phyloP scores from a whole-genome alignment of 2,329 filamentous ascomycete species.

The Trichoderma pleuroti region DNA sequence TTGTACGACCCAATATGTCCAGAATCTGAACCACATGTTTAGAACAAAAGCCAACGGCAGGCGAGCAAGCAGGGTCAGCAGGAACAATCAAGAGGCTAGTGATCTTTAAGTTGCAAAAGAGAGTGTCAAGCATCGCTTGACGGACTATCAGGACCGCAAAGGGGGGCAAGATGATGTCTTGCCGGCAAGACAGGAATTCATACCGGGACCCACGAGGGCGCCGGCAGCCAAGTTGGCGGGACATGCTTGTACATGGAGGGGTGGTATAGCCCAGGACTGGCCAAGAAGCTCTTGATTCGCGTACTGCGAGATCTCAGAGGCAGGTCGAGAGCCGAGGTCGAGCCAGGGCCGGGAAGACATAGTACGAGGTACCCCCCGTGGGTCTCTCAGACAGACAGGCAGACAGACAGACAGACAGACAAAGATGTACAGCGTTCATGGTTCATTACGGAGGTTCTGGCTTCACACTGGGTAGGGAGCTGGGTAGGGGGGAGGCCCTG shows the following conservation, averaged over 20 bases:
- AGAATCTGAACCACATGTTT: slow-evolving; percentile 37
- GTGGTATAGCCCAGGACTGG: not conserved
- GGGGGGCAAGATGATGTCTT: slow-evolving; percentile 24
- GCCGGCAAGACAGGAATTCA: slow-evolving; percentile 20
- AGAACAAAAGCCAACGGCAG: slow-evolving; percentile 34
- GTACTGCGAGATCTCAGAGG: slow-evolving; percentile 1
- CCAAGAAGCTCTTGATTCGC: not conserved
- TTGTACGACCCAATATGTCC: slow-evolving; percentile 37
- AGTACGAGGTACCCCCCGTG: not conserved
- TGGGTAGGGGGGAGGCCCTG: not conserved
- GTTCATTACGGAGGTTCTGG: not conserved
- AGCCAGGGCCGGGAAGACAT: slow-evolving; percentile 6
- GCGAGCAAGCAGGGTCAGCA: slow-evolving; percentile 25
- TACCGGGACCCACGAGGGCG: slow-evolving; percentile 27
- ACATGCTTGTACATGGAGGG: slow-evolving; percentile 20
- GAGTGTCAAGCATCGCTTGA: slow-evolving; percentile 17
- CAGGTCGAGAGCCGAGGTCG: not conserved
- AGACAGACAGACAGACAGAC: too few species aligned
- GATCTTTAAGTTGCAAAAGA: slow-evolving; percentile 14
- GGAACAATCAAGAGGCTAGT: slow-evolving; percentile 12
- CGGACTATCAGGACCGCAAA: slow-evolving; percentile 2
- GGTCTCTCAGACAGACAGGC: not conserved
- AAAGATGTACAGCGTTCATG: not conserved
- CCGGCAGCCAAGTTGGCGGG: slow-evolving; percentile 35
- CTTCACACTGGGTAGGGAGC: not conserved